phyloP scores from a whole-genome alignment of 2,329 filamentous ascomycete genomes.

The Aspergillus alliaceus region DNA sequence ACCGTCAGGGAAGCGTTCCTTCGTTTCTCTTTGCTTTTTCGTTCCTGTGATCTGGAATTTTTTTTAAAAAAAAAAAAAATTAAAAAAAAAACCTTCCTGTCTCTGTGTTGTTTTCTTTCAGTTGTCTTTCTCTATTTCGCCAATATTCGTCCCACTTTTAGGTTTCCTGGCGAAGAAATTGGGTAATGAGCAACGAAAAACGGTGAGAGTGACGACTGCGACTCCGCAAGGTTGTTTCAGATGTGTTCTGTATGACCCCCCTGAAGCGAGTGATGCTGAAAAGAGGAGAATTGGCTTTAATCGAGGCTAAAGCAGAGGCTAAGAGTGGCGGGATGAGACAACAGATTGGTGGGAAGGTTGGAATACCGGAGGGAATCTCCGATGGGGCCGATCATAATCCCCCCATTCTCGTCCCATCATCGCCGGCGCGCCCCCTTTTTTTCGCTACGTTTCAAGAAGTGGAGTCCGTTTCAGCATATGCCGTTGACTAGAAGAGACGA shows the following conservation, averaged over 20 bases:
- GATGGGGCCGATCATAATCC: constrained; percentile 6
- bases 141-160: not conserved
- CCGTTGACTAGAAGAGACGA: constrained; percentile 14
- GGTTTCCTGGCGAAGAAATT: not conserved
- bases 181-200: not conserved
- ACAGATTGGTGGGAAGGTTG: not conserved
- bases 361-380: not conserved
- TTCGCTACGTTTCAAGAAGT: constrained; percentile 12
- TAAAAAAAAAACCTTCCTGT: no score
- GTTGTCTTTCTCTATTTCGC: not conserved
- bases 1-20: not conserved
- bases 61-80: no score
- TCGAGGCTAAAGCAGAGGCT: constrained; percentile 1
- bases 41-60: not conserved
- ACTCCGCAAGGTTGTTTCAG: constrained; percentile 1
- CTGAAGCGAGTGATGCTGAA: constrained; percentile 1
- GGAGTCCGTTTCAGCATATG: constrained; percentile 17
- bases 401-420: constrained; percentile 1
- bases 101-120: no score
- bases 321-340: constrained; percentile 20
- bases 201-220: not conserved
- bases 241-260: not conserved
- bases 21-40: not conserved
- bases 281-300: constrained; percentile 6
- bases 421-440: not conserved